Percentiles rank a stretch among this genome's conserved stretches.
Evolutionary conservation across 2,329 filamentous ascomycete species (phyloP).

Genomic region (Colletotrichum melonis): DNA sequence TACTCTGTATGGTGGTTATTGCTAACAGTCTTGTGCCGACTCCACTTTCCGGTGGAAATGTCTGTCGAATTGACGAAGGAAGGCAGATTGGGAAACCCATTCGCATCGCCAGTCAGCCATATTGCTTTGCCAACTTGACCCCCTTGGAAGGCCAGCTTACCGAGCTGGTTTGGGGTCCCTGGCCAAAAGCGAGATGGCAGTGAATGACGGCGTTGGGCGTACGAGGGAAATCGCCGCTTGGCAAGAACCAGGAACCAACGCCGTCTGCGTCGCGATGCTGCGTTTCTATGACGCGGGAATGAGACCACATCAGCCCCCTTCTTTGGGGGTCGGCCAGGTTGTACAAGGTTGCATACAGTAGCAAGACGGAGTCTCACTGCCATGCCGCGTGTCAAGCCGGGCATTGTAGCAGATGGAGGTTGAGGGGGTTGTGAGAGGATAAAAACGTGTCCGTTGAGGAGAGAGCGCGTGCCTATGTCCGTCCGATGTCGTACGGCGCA

Average conservation of each 20-base stretch:
- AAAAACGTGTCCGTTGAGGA: background rate
- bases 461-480: background rate
- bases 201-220: background rate
- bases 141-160: background rate
- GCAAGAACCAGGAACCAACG: conserved; percentile 6
- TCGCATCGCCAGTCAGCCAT: conserved; percentile 13
- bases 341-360: conserved; percentile 14
- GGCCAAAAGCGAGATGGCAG: conserved; percentile 5
- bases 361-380: background rate
- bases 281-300: conserved; percentile 27
- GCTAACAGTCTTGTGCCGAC: background rate
- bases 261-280: conserved; percentile 14
- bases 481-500: background rate
- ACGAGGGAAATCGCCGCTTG: conserved; percentile 3
- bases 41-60: background rate
- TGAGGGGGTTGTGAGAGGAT: background rate
- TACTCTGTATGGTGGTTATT: background rate
- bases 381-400: background rate
- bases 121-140: background rate
- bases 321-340: background rate
- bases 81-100: conserved; percentile 22
- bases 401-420: background rate
- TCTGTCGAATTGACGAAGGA: background rate
- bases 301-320: conserved; percentile 9
- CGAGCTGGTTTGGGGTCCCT: conserved; percentile 12